Evolutionary conservation across 495 filamentous ascomycete species (phyloP), one percentile per base, ranked within the genome.

Genomic region (Opeltia flavorubescens): DNA sequence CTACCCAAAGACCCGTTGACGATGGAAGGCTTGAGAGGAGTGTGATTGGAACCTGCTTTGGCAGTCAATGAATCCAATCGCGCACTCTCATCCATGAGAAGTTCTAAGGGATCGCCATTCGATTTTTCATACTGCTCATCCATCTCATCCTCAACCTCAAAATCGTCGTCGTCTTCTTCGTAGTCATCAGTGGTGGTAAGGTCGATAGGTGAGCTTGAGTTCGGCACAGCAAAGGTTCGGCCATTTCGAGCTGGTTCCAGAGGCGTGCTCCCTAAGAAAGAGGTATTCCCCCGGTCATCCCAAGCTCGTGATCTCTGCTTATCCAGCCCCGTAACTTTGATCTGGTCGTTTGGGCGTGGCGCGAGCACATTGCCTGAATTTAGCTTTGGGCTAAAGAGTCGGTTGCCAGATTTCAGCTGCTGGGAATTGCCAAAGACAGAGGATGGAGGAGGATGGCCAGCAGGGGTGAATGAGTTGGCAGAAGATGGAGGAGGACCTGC

Each of bases 401-500:
- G 9, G 17, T 5, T 41, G 20, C 20, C 38, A 5, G 38, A 21
- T 21, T 8, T 29, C 31, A 24, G 44, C 55, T 46, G 54, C 52
- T 81, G 76, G 4, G 83, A 84, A 63, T 76, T 83, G 27, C 78
- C 78, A 44, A 83, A 72, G 46, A 75, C 61, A 8, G 73, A 74
- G 5, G 74, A 78, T 20, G 75, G 72, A 17, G 84, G 83, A 23
- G 67, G 65, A 6, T 71, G 75, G 26, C 80, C 83, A 48, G 72
- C 76, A 9, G 86, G 84, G 24, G 82, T 86, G 60, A 86, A 86
- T 26, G 84, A 86, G 18, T 69, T 67, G 8, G 72, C 64, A 29
- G 75, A 76, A 2, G 76, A 78, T 20, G 84, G 84, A 12, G 86
- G 86, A 40, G 74, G 77, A 8, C 78, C 84, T 23, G 79, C 77